Evolutionary conservation across 73 alveolate genomes (phyloP).

Genomic region (Paramecium pentaurelia): DNA sequence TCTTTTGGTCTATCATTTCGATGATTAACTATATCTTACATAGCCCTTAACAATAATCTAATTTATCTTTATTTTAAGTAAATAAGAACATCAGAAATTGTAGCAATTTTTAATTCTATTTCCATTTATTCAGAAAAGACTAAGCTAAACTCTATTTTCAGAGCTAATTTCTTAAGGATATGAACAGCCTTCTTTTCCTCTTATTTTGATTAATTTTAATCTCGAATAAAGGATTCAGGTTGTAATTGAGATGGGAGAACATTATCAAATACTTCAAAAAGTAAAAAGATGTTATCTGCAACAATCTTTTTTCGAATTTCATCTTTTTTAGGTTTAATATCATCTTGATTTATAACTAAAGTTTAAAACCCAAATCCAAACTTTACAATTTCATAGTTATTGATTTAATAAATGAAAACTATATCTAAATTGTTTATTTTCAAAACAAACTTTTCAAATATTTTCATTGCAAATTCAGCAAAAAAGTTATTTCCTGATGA

Average conservation of each 20-base stretch:
- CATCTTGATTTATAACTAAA: neutral
- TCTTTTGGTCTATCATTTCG: constrained; percentile 12
- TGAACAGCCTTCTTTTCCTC: constrained; percentile 4
- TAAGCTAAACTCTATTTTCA: neutral
- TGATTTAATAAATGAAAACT: constrained; percentile 28
- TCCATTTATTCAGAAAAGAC: neutral
- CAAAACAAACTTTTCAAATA: constrained; percentile 13
- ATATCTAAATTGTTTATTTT: constrained; percentile 2
- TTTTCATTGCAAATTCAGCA: neutral
- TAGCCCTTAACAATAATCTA: constrained; percentile 14
- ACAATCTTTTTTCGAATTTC: neutral
- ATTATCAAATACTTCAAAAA: constrained; percentile 40
- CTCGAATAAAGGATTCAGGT: constrained; percentile 37
- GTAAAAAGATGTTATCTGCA: neutral
- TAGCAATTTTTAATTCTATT: neutral
- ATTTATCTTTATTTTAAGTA: constrained; percentile 18
- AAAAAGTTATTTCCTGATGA: neutral
- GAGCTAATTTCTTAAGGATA: constrained; percentile 31
- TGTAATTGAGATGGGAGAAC: constrained; percentile 17
- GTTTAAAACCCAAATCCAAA: constrained; percentile 42
- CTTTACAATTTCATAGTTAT: constrained; percentile 32
- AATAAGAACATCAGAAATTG: neutral
- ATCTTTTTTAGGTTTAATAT: neutral
- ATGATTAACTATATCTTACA: constrained; percentile 33
- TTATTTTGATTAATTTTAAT: neutral